phyloP scores from a whole-genome alignment of 1,284 basidiomycete genomes.

The Heterobasidion annosum region DNA sequence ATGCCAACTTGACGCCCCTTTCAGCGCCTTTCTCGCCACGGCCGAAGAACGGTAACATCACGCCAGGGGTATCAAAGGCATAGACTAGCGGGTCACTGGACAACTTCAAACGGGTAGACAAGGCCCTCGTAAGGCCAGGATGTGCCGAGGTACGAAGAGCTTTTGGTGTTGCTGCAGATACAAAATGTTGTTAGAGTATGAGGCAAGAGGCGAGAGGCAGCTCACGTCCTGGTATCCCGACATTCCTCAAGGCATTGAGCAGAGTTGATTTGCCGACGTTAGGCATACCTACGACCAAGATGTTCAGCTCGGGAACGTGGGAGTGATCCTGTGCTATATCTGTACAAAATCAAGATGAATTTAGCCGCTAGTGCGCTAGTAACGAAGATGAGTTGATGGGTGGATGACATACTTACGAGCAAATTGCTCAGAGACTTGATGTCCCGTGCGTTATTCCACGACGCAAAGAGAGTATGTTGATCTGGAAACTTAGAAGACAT shows the following conservation, averaged over 20 bases:
- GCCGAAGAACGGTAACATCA: constrained; percentile 97
- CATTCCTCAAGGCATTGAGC: constrained; percentile 84
- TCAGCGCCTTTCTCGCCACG: constrained; percentile 79
- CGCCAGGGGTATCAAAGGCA: constrained; percentile 92
- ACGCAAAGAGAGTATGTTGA: constrained; percentile 60
- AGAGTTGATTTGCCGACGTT: constrained; percentile 97
- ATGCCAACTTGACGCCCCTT: constrained; percentile 84
- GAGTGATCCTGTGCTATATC: constrained; percentile 63
- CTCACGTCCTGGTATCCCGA: constrained; percentile 80
- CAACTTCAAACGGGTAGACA: constrained; percentile 80
- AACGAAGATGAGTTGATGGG: neutral
- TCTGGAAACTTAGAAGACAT: constrained; percentile 61
- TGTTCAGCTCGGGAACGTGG: constrained; percentile 68
- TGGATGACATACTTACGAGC: constrained; percentile 57
- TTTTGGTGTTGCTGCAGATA: constrained; percentile 54
- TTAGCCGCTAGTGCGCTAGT: neutral
- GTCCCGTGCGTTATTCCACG: constrained; percentile 58
- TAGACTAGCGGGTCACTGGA: constrained; percentile 79
- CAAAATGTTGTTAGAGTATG: constrained; percentile 1
- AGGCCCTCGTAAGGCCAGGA: constrained; percentile 79
- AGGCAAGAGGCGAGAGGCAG: constrained; percentile 3
- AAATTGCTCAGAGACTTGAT: constrained; percentile 53
- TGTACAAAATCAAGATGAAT: constrained; percentile 17
- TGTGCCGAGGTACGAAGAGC: constrained; percentile 85
- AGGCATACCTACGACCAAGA: constrained; percentile 95